Evolutionary conservation across 2,329 filamentous ascomycete species (phyloP), one percentile per base, ranked within the genome.

Genomic region (Ceratocystis albifundus): DNA sequence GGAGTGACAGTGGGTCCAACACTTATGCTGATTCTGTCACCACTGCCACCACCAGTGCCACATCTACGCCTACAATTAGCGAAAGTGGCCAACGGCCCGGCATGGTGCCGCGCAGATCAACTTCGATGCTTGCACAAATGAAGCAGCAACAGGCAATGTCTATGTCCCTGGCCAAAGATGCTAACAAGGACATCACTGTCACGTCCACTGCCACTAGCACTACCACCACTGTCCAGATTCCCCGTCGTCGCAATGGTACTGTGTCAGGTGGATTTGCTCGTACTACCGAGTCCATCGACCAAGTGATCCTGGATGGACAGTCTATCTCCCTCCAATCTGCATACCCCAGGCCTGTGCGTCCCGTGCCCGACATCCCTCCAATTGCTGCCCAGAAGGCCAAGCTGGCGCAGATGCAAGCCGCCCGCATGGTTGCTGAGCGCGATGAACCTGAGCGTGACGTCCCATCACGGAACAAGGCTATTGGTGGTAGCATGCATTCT

Each of bases 341-440:
- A 4, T 62, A 67, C 46, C 66, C 67, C 17, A 50, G 48, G 4
- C 67, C 67, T 12, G 53, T 62, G 30, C 48, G 67, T 2, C 67
- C 67, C 2, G 64, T 66, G 10, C 67, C 67, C 3, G 67, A 66
- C 48, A 68, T 68, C 12, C 67, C 67, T 20, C 67, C 65, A 1
- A 65, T 68, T 15, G 66, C 63, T 48, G 66, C 62, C 0, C 66
- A 67, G 30, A 67, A 67, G 30, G 66, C 66, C 36, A 64, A 61
- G 36, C 62, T 67, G 2, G 66, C 66, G 10, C 62, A 67, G 48
- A 32, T 67, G 7, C 67, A 68, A 61, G 67, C 64, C 1, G 64
- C 67, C 2, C 64, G 61, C 15, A 44, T 66, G 17, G 61, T 50
- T 12, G 55, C 44, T 20, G 66, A 67, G 25, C 44, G 53, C 20